These are phyloP conservation scores for Mortierella sp. DNA, from an alignment of 371 early-diverging fungal species.

Conservation along the genomic window DNA sequence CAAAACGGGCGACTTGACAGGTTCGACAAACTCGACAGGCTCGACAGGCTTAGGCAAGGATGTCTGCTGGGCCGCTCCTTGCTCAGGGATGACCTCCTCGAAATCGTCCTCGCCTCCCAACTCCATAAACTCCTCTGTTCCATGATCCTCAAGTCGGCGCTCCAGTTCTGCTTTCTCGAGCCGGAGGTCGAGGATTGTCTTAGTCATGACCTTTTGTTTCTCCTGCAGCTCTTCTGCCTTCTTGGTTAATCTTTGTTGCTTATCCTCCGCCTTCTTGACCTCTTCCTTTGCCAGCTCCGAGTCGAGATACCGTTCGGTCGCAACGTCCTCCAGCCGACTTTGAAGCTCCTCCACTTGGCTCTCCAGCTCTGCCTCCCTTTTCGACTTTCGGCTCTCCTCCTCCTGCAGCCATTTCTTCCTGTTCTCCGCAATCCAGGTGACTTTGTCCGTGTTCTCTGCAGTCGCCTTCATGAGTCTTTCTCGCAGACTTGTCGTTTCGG, in stretches of 20 bases:
- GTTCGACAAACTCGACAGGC: neutral
- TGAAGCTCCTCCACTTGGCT: slow-evolving; percentile 27
- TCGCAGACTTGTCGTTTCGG: slow-evolving; percentile 18
- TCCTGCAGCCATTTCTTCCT: slow-evolving; percentile 29
- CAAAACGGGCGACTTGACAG: neutral
- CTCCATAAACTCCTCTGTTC: neutral
- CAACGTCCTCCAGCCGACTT: slow-evolving; percentile 30
- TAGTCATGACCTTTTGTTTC: slow-evolving; percentile 14
- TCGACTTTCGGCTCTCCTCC: neutral
- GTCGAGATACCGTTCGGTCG: slow-evolving; percentile 32
- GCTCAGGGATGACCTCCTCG: slow-evolving; percentile 26
- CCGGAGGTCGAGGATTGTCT: slow-evolving; percentile 18
- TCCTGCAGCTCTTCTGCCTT: slow-evolving; percentile 11
- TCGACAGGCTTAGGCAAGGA: neutral
- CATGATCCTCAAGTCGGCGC: slow-evolving; percentile 6
- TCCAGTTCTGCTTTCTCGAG: slow-evolving; percentile 19
- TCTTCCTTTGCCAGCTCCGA: slow-evolving; percentile 31
- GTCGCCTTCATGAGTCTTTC: slow-evolving; percentile 30
- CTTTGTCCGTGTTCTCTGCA: slow-evolving; percentile 18
- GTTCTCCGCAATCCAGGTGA: slow-evolving; percentile 23
- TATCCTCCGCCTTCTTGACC: slow-evolving; percentile 19
- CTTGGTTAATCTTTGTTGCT: neutral
- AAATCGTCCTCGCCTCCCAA: slow-evolving; percentile 18
- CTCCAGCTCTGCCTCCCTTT: slow-evolving; percentile 10
- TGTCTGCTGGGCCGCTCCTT: neutral